Evolutionary conservation across 1,284 basidiomycete genomes (phyloP), one percentile per base, ranked within the genome.

Genomic region (Trichosporon faecale): DNA sequence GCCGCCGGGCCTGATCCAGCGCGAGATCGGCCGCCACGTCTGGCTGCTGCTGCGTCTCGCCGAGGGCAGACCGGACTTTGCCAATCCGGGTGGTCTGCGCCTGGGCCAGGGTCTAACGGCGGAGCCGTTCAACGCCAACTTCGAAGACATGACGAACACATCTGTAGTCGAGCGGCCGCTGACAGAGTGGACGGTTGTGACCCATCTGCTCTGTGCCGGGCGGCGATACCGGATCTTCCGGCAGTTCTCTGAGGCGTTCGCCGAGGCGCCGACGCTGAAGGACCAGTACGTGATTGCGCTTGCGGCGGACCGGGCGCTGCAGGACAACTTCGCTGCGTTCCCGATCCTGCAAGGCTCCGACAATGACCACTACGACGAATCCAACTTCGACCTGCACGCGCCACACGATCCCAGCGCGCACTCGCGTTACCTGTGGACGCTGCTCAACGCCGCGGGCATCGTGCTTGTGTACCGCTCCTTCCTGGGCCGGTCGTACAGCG

Each of bases 401-500:
- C 71, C 70, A 9, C 71, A 74, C 44, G 71, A 72, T 61, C 69
- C 67, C 49, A 64, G 65, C 14, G 67, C 73, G 6, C 73, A 74
- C 64, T 74, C 73, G 68, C 63, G 71, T 11, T 74, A 74, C 69
- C 69, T 74, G 12, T 74, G 70, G 70, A 29, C 71, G 6, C 66
- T 74, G 12, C 68, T 74, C 12, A 72, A 69, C 67, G 49, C 73
- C 9, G 55, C 67, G 18, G 73, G 73, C 8, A 70, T 69, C 0
- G 69, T 74, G 29, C 69, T 74, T 6, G 70, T 74, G 52, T 72
- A 74, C 69, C 71, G 76, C 16, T 72, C 69, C 40, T 76, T 75
- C 69, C 68, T 78, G 4, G 73, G 73, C 8, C 64, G 72, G 37
- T 72, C 74, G 25, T 78, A 77, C 68, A 66, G 46, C 9, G 77